A percentile compares a stretch with the other conserved stretches of the same genome.
phyloP scores from a whole-genome alignment of 1,284 basidiomycete species.

The Rhodotorula glutinis region DNA sequence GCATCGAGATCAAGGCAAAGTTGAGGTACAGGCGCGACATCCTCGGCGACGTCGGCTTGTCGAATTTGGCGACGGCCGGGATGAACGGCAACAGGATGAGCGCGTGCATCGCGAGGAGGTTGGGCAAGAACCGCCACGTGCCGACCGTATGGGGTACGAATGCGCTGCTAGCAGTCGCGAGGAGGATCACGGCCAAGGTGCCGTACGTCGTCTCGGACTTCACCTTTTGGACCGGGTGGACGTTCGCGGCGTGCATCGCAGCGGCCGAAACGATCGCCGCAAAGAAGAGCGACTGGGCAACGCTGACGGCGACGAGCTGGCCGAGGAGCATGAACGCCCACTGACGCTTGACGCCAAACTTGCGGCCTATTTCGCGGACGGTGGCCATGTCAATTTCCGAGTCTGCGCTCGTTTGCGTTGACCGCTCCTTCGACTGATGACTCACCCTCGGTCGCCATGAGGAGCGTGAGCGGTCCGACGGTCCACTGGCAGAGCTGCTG shows the following conservation, averaged over 20 bases:
- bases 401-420: no score
- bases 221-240: conserved; percentile 1
- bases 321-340: conserved; percentile 73
- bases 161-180: conserved; percentile 56
- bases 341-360: conserved; percentile 56
- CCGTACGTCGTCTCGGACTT: conserved; percentile 23
- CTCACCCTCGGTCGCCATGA: conserved; percentile 60
- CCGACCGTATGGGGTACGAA: conserved; percentile 56
- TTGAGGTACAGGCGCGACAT: conserved; percentile 51
- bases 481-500: conserved; percentile 69
- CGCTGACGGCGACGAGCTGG: conserved; percentile 68
- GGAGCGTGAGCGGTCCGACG: conserved; percentile 61
- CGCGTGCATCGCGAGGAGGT: conserved; percentile 63
- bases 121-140: conserved; percentile 57
- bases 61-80: conserved; percentile 29
- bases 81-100: conserved; percentile 60
- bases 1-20: conserved; percentile 48
- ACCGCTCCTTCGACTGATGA: neutral
- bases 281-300: conserved; percentile 65
- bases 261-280: conserved; percentile 49
- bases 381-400: no score
- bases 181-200: conserved; percentile 50
- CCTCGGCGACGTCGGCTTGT: conserved; percentile 35
- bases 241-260: conserved; percentile 23
- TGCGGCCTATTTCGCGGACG: conserved; percentile 47